Evolutionary conservation across 2,329 filamentous ascomycete genomes (phyloP).

Genomic region (Talaromyces sp.): DNA sequence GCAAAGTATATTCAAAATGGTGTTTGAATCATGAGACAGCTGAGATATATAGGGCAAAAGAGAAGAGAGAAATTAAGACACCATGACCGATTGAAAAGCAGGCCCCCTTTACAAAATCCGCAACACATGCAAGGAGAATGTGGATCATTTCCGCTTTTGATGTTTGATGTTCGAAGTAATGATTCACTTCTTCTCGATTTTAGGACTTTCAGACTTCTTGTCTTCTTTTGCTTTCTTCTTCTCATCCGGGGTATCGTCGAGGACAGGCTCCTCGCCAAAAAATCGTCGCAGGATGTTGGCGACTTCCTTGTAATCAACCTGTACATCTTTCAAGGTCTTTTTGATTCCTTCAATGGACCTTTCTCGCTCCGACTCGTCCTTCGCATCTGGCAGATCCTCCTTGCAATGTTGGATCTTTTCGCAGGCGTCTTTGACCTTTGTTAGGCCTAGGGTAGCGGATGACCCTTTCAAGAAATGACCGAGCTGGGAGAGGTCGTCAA

Average conservation of each 20-base stretch:
- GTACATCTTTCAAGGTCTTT: slow-evolving; percentile 67
- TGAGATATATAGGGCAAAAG: slow-evolving; percentile 19
- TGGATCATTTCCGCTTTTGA: not conserved
- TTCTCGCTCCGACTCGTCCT: slow-evolving; percentile 63
- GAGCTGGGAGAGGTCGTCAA: slow-evolving; percentile 72
- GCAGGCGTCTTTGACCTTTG: slow-evolving; percentile 86
- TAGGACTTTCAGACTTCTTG: slow-evolving; percentile 2
- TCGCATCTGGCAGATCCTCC: slow-evolving; percentile 58
- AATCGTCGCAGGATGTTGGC: slow-evolving; percentile 68
- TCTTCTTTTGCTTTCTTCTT: not conserved
- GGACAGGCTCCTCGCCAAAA: slow-evolving; percentile 53
- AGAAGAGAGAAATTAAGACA: slow-evolving; percentile 15
- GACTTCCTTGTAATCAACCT: slow-evolving; percentile 72
- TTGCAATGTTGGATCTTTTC: slow-evolving; percentile 93
- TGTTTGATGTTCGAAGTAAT: not conserved
- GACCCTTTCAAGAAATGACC: slow-evolving; percentile 98
- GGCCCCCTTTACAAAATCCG: not conserved
- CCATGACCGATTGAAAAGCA: not conserved
- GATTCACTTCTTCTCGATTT: slow-evolving; percentile 13
- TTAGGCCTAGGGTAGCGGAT: slow-evolving; percentile 86
- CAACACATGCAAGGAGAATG: not conserved
- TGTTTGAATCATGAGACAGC: slow-evolving; percentile 9
- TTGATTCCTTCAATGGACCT: slow-evolving; percentile 68
- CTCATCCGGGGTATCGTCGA: slow-evolving; percentile 1
- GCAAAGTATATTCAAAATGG: slow-evolving; percentile 25